Evolutionary conservation across 495 filamentous ascomycete genomes (phyloP), one percentile per base, ranked within the genome.

Genomic region (Podospora didyma): DNA sequence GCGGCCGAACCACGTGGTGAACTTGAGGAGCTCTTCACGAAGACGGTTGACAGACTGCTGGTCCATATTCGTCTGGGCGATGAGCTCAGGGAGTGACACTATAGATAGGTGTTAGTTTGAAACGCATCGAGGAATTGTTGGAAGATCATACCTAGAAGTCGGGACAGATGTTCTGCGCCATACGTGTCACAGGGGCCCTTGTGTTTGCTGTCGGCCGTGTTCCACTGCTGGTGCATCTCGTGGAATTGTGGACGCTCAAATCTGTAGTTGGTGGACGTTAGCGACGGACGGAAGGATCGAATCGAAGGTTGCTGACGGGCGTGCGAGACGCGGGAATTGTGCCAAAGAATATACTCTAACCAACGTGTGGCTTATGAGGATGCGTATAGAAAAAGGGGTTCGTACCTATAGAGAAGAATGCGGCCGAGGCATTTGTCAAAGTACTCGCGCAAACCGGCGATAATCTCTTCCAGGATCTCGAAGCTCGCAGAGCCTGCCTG

Each of bases 21-120:
- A 80, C 71, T 88, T 90, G 39, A 81, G 77, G 17, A 97, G 76
- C 62, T 98, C 94, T 58, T 96, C 91, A 11, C 90, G 86, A 11
- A 97, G 82, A 37, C 90, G 86, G 59, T 85, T 88, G 49, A 94
- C 89, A 9, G 89, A 89, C 69, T 92, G 91, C 23, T 83, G 75
- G 66, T 97, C 94, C 94, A 98, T 96, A 71, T 96, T 96, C 28
- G 94, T 98, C 68, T 97, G 92, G 17, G 91, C 92, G 60, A 98
- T 84, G 24, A 97, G 83, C 69, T 98, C 94, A 0, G 95, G 94
- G 60, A 98, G 83, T 7, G 86, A 86, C 11, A 96, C 94, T 97
- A 31, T 31, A 39, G 10, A 14, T 42, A 10, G 12, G 39, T 42
- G 39, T 42, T 42, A 42, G 9, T 31, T 31, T 31, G 3, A 31